Conservation (phyloP, 2,329 filamentous ascomycete genomes). For the Cladosporium sp. region DNA sequence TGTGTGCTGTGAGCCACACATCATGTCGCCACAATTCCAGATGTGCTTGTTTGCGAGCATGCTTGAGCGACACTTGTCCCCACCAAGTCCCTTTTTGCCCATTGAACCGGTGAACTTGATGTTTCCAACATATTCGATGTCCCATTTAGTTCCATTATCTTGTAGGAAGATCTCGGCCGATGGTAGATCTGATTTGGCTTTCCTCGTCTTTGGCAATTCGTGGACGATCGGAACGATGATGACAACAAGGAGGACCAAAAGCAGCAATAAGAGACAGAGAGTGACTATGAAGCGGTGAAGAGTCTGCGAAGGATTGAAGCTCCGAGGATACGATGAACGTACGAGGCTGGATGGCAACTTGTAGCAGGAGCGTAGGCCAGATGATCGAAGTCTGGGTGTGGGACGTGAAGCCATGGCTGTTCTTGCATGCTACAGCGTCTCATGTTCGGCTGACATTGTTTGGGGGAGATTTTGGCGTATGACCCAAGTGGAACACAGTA, state of each 20-base stretch:
- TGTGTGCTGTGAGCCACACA: not conserved
- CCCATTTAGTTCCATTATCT: not conserved
- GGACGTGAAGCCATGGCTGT: not conserved
- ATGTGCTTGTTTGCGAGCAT: not conserved
- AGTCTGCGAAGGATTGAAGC: not conserved
- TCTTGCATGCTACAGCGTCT: not conserved
- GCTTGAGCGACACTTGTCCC: not conserved
- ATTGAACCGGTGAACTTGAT: not conserved
- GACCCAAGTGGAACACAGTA: no score
- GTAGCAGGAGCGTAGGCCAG: not conserved
- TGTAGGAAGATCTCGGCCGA: not conserved
- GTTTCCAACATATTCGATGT: not conserved
- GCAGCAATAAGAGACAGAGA: not conserved
- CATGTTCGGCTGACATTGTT: no score
- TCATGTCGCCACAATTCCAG: not conserved
- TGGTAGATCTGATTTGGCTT: not conserved
- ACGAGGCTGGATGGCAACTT: not conserved
- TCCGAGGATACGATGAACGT: not conserved
- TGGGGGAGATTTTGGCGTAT: no score
- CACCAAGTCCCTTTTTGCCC: not conserved
- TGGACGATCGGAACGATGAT: not conserved
- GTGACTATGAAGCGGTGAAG: not conserved
- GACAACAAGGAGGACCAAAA: not conserved
- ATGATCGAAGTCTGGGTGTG: not conserved
- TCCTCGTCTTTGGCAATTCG: not conserved